Conservation (phyloP, 2,329 filamentous ascomycete genomes). For the Microthyrium microscopicum region DNA sequence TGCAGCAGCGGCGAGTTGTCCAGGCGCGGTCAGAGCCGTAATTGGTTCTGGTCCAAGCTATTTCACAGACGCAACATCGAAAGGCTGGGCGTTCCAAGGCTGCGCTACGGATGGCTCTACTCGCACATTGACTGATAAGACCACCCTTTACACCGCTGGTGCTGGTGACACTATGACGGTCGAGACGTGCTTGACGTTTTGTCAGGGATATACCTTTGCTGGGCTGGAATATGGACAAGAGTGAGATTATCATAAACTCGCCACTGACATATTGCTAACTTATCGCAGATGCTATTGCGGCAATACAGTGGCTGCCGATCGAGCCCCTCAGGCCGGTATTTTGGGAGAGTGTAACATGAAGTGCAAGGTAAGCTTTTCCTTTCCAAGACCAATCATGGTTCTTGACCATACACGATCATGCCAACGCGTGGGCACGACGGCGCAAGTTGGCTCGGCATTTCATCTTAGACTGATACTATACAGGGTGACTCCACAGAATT, state of each 20-base stretch:
- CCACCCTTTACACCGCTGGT: slow-evolving; percentile 7
- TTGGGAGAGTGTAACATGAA: slow-evolving; percentile 38
- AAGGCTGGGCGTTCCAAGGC: slow-evolving; percentile 17
- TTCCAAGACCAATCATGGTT: slow-evolving; percentile 26
- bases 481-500: slow-evolving; percentile 3
- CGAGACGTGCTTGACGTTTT: slow-evolving; percentile 18
- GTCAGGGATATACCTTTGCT: slow-evolving; percentile 16
- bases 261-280: background rate
- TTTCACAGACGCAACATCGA: slow-evolving; percentile 24
- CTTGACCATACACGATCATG: no score
- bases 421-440: no score
- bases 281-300: slow-evolving; percentile 34
- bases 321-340: slow-evolving; percentile 27
- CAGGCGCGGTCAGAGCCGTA: slow-evolving; percentile 2
- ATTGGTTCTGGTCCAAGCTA: slow-evolving; percentile 9
- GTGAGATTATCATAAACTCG: slow-evolving; percentile 8
- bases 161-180: slow-evolving; percentile 15
- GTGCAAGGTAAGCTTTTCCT: no score
- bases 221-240: slow-evolving; percentile 20
- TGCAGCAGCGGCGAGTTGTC: slow-evolving; percentile 25
- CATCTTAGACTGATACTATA: no score
- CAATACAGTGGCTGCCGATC: slow-evolving; percentile 14
- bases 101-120: slow-evolving; percentile 20
- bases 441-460: no score
- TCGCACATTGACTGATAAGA: slow-evolving; percentile 10